Conservation (phyloP, 2,329 filamentous ascomycete species). For the Xylariales sp. region DNA sequence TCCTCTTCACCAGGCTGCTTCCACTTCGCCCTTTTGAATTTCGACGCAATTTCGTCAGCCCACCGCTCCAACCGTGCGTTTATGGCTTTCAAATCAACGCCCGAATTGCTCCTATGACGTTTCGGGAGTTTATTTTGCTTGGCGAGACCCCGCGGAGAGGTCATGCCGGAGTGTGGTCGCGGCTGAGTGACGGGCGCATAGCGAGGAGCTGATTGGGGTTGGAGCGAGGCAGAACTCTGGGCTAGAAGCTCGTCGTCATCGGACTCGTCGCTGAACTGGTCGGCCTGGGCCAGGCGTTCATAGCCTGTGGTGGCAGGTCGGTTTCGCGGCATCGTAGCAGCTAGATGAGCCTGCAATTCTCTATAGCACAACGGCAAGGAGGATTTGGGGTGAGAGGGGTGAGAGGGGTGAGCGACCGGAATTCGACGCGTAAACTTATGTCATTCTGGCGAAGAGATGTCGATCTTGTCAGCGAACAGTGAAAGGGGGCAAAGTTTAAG, state of each 20-base stretch:
- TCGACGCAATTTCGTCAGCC: constrained; percentile 97
- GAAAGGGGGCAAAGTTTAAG: constrained; percentile 25
- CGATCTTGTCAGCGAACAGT: constrained; percentile 1
- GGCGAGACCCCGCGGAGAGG: constrained; percentile 61
- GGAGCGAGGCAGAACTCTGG: constrained; percentile 64
- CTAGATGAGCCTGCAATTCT: not conserved
- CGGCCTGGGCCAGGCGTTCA: constrained; percentile 84
- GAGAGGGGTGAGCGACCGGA: not conserved
- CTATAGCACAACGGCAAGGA: constrained; percentile 8
- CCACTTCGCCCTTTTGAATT: constrained; percentile 88
- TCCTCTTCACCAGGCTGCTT: constrained; percentile 82
- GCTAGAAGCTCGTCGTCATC: constrained; percentile 70
- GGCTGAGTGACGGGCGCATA: constrained; percentile 74
- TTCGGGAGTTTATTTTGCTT: constrained; percentile 61
- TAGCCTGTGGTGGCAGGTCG: constrained; percentile 83
- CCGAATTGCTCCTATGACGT: constrained; percentile 74
- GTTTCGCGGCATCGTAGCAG: constrained; percentile 69
- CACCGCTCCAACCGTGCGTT: constrained; percentile 94
- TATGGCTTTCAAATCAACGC: constrained; percentile 97
- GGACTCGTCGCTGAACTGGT: constrained; percentile 78
- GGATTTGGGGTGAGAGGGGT: constrained; percentile 15
- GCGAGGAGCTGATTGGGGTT: constrained; percentile 66
- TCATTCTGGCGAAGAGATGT: constrained; percentile 36
- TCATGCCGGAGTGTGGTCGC: constrained; percentile 69
- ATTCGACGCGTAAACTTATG: constrained; percentile 29